A percentile compares a stretch with the other conserved stretches of the same genome.
Evolutionary conservation across 495 filamentous ascomycete species (phyloP).

Genomic region (Annulohypoxylon nitens): DNA sequence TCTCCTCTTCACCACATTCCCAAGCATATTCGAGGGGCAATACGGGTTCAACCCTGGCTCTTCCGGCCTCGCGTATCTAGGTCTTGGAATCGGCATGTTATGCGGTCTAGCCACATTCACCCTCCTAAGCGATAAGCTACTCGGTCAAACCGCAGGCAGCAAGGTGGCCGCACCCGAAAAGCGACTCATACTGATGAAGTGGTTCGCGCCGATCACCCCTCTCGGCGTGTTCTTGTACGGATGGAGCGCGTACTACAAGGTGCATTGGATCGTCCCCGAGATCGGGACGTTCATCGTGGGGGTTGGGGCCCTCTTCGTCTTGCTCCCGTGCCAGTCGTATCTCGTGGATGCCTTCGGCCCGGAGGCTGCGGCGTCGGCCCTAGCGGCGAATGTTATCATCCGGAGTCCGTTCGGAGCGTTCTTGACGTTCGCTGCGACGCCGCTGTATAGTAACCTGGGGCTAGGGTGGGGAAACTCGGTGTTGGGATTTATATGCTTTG

Average conservation of each 20-base stretch:
- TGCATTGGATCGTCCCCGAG: constrained; percentile 65
- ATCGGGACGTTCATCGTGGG: constrained; percentile 60
- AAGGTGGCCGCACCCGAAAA: constrained; percentile 29
- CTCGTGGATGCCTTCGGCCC: constrained; percentile 63
- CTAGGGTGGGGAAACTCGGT: constrained; percentile 66
- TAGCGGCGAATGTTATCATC: constrained; percentile 60
- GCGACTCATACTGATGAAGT: constrained; percentile 48
- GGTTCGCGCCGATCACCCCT: constrained; percentile 43
- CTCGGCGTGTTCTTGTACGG: constrained; percentile 52
- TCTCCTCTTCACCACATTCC: constrained; percentile 65
- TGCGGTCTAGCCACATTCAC: constrained; percentile 42
- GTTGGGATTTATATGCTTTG: constrained; percentile 63
- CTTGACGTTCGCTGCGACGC: constrained; percentile 62
- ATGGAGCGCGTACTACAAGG: constrained; percentile 50
- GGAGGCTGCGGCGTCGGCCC: constrained; percentile 64
- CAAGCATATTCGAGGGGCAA: constrained; percentile 58
- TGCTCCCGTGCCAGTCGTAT: constrained; percentile 62
- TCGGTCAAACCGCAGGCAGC: constrained; percentile 22
- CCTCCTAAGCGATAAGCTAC: constrained; percentile 53
- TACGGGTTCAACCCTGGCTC: constrained; percentile 51
- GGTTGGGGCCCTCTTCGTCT: constrained; percentile 59
- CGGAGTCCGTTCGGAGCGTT: constrained; percentile 63
- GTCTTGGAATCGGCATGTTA: constrained; percentile 63
- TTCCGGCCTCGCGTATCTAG: constrained; percentile 62
- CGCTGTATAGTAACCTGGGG: constrained; percentile 60